Conservation (phyloP, 352 stramenopile species). For the Pythium dissimile region DNA sequence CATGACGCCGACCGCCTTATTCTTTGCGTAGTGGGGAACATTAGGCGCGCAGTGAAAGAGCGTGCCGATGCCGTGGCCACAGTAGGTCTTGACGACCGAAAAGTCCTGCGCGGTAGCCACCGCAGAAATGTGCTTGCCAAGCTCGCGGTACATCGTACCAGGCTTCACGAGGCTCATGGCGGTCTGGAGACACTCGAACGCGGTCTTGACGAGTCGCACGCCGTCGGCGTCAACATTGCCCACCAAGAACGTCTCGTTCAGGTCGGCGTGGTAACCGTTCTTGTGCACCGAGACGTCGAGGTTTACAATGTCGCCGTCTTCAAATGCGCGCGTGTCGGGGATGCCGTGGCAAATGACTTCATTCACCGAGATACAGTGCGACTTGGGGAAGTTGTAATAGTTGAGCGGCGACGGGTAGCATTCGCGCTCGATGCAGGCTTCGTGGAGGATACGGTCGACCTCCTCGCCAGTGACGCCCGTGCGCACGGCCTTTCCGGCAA, state of each 20-base stretch:
- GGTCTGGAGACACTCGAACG: conserved; percentile 91
- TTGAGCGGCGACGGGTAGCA: conserved; percentile 98
- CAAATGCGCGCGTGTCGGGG: conserved; percentile 92
- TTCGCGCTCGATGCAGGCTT: conserved; percentile 87
- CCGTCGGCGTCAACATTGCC: conserved; percentile 95
- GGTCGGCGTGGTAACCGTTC: conserved; percentile 96
- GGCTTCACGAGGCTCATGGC: conserved; percentile 91
- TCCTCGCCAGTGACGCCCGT: conserved; percentile 95
- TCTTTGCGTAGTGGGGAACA: conserved; percentile 98
- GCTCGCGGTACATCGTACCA: conserved; percentile 94
- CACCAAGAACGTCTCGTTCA: conserved; percentile 98
- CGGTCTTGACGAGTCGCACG: conserved; percentile 90
- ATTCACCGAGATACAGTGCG: conserved; percentile 89
- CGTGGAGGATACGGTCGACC: conserved; percentile 95
- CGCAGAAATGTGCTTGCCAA: conserved; percentile 93
- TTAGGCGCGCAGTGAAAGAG: conserved; percentile 98
- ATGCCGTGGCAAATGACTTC: conserved; percentile 98
- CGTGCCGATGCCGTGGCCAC: conserved; percentile 96
- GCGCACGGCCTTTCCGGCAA: conserved; percentile 84
- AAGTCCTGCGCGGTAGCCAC: conserved; percentile 85
- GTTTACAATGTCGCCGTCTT: conserved; percentile 98
- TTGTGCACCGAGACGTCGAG: conserved; percentile 98
- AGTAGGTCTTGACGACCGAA: conserved; percentile 97
- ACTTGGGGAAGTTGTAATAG: conserved; percentile 98
- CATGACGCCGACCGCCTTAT: conserved; percentile 97